Base-by-base conservation (phyloP, 768 basidiomycete species). In the Rhizopogon vinicolor region DNA sequence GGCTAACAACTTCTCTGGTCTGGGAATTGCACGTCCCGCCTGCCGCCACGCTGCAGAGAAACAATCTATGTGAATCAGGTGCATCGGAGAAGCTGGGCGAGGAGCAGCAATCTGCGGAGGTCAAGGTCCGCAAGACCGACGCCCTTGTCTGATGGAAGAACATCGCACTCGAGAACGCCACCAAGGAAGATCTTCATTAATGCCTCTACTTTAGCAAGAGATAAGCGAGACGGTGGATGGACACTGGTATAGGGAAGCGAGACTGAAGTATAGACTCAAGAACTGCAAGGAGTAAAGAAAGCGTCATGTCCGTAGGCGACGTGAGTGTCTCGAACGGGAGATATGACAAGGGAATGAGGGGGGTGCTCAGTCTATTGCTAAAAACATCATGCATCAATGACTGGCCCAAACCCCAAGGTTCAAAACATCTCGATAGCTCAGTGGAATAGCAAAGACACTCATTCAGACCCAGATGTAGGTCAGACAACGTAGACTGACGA, bases 101-200 rank as follows among this genome's bases (percentile, higher is more conserved):
- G n/a, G n/a, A n/a, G n/a, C n/a, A n/a, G n/a, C n/a, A n/a, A n/a
- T 33, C 74, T 72, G 29, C 80, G 71, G 1, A 88, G 88, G 55
- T 91, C 88, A 37, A 91, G 67, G 35, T 77, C 74, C 57, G 80
- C 80, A 7, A 91, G 73, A 0, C 87, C 88, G 5, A 90, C 78
- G 56, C 87, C 83, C 51, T 70, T 68, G 53, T 87, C 83, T 50
- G 70, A 68, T 41, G 70, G 66, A 13, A 91, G 63, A 37, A 90
- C 69, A 58, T 91, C 88, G 31, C 73, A 78, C 58, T 87, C 85
- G 6, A 91, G 74, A 5, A 89, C 80, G 1, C 89, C 89, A 25
- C 25, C 3, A 6, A 92, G 75, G 53, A 92, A 86, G 3, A 91
- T 74, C 62, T 91, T 89, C 76, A 87, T 85, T 1, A 22, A 22